These are phyloP conservation scores for Alnus rubra DNA, from an alignment of 306 rosid species.

Conservation along the genomic window DNA sequence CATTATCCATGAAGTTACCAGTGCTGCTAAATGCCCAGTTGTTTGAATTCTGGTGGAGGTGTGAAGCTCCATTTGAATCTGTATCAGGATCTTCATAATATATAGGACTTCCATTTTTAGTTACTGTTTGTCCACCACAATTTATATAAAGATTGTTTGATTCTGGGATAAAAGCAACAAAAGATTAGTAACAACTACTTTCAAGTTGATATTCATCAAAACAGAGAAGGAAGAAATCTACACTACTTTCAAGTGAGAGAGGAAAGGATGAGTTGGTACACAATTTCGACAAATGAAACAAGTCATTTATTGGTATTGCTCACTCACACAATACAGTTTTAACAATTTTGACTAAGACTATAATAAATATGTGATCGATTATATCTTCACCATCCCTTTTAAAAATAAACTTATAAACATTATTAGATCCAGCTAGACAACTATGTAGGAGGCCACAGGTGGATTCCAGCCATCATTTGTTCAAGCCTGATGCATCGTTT, in stretches of 20 bases:
- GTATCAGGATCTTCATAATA: slow-evolving; percentile 24
- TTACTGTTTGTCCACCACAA: slow-evolving; percentile 40
- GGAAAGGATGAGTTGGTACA: background rate
- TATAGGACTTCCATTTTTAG: background rate
- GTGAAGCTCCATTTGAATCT: slow-evolving; percentile 11
- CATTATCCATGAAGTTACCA: slow-evolving; percentile 28
- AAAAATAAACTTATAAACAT: no score
- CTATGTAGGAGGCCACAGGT: background rate
- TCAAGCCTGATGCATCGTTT: background rate
- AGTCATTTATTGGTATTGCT: background rate
- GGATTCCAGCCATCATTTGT: background rate
- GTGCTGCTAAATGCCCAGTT: slow-evolving; percentile 48
- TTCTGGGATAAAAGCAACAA: slow-evolving; percentile 12
- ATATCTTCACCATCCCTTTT: background rate
- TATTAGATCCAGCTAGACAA: background rate
- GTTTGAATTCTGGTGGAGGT: background rate
- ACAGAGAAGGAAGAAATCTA: no score
- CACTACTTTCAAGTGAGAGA: background rate
- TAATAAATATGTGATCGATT: background rate
- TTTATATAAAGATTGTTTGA: slow-evolving; percentile 36
- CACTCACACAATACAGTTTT: background rate
- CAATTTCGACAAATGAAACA: background rate
- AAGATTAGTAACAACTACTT: no score
- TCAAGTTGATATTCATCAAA: no score
- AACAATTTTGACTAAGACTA: background rate